These are phyloP conservation scores for Trichosanthes cucumerina DNA, from an alignment of 306 rosid genomes.

Conservation along the genomic window DNA sequence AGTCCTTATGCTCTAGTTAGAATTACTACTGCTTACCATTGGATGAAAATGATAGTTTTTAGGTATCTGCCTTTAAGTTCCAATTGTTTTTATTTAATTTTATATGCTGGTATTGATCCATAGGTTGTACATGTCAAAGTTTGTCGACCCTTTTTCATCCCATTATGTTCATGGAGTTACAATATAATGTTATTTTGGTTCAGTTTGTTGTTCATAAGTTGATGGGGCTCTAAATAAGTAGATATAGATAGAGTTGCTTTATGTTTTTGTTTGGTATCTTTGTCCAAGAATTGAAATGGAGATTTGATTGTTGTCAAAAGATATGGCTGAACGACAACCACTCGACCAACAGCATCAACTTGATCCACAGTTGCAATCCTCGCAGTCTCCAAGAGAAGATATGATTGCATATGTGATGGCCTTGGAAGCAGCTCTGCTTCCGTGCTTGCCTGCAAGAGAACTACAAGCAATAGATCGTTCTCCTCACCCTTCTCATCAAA, in stretches of 20 bases:
- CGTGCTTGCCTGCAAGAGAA: conserved; percentile 93
- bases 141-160: background rate
- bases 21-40: background rate
- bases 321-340: conserved; percentile 64
- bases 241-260: background rate
- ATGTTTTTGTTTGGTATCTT: background rate
- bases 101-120: background rate
- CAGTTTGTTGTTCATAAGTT: background rate
- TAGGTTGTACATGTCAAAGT: background rate
- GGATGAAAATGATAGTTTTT: background rate
- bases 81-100: background rate
- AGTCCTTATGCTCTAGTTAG: background rate
- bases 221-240: background rate
- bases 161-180: background rate
- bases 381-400: conserved; percentile 53
- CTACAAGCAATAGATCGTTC: conserved; percentile 98
- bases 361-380: conserved; percentile 47
- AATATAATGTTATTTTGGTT: background rate
- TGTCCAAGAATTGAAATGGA: background rate
- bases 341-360: conserved; percentile 38
- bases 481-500: conserved; percentile 87
- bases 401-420: conserved; percentile 68
- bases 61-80: background rate
- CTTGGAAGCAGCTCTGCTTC: conserved; percentile 90
- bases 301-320: background rate